Evolutionary conservation across 2,329 filamentous ascomycete species (phyloP).

Genomic region (Clathrospora elynae): DNA sequence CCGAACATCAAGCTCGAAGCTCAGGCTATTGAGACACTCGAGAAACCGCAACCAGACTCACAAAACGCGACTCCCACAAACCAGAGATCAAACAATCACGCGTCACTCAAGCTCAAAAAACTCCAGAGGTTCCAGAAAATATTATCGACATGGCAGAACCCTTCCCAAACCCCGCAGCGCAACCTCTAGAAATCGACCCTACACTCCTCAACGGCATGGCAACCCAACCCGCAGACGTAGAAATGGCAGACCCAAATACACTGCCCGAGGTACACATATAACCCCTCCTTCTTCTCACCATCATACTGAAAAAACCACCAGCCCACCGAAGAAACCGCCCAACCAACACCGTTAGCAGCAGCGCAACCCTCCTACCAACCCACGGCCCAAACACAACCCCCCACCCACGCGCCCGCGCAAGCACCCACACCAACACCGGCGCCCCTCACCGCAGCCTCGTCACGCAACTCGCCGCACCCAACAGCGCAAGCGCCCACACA

Average conservation of each 20-base stretch:
- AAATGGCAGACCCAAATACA: constrained; percentile 35
- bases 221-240: constrained; percentile 29
- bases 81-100: not conserved
- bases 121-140: no score
- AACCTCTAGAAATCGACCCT: constrained; percentile 24
- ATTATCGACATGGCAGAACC: constrained; percentile 11
- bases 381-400: constrained; percentile 1
- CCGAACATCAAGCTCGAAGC: constrained; percentile 27
- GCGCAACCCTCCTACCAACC: constrained; percentile 7
- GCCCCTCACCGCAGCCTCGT: constrained; percentile 28
- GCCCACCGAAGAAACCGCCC: constrained; percentile 17
- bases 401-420: constrained; percentile 5
- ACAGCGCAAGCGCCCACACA: constrained; percentile 38
- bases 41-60: constrained; percentile 1
- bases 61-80: not conserved
- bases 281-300: not conserved
- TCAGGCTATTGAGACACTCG: constrained; percentile 11
- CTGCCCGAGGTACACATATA: constrained; percentile 12
- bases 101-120: not conserved
- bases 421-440: constrained; percentile 16
- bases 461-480: constrained; percentile 46
- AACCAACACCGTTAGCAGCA: constrained; percentile 12
- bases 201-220: constrained; percentile 28
- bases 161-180: constrained; percentile 11
- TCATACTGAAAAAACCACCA: not conserved